Evolutionary conservation across 208 protist genomes (phyloP).

Genomic region (Trypanosoma cruzi): DNA sequence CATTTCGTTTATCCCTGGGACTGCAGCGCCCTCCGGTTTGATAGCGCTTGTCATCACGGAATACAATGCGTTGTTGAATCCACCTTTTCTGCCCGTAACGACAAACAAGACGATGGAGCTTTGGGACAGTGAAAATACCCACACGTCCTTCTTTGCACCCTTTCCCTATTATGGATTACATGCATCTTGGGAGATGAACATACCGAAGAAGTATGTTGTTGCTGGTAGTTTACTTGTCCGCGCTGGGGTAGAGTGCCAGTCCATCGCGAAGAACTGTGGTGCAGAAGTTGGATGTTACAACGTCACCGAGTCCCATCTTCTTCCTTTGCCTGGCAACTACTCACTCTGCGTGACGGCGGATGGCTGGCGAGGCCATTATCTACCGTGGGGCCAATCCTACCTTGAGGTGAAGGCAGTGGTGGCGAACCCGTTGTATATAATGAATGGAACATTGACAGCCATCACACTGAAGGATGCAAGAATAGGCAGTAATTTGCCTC

Average conservation of each 20-base stretch:
- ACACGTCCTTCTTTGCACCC: background rate
- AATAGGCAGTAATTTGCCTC: background rate
- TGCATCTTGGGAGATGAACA: background rate
- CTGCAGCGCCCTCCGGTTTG: background rate
- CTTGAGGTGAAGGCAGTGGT: background rate
- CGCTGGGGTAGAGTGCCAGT: background rate
- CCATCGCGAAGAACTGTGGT: background rate
- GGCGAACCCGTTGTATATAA: background rate
- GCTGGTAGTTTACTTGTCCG: background rate
- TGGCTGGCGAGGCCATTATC: background rate
- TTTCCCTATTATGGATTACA: conserved; percentile 1
- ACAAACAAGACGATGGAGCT: background rate
- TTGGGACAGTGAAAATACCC: background rate
- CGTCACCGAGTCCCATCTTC: background rate
- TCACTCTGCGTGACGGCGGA: background rate
- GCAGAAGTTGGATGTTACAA: background rate
- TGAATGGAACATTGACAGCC: background rate
- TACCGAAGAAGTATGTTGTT: background rate
- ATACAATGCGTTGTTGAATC: too few relatives aligned
- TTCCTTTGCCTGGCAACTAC: conserved; percentile 5
- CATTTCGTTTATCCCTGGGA: background rate
- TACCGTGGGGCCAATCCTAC: conserved; percentile 1
- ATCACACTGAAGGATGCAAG: background rate
- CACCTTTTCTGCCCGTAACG: background rate
- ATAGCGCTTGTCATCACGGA: background rate